Base-by-base conservation (phyloP, 139 green algal species). In the Tetraselmis chui region DNA sequence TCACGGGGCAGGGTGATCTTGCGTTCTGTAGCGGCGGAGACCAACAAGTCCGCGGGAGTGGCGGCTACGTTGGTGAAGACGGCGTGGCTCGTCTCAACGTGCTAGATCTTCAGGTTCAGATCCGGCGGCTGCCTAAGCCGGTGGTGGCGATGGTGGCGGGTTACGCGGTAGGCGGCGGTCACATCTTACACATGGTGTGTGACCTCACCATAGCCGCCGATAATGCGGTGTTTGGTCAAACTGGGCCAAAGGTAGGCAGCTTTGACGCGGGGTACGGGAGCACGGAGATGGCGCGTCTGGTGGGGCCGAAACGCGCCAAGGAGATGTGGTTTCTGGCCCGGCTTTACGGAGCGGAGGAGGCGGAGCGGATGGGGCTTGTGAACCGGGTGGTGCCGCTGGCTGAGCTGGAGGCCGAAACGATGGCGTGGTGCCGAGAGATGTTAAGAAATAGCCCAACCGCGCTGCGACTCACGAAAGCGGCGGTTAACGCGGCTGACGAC, bases 121-220 rank as follows among this genome's bases (percentile, higher is more conserved):
- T 99, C 74, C 89, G 96, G 59, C 89, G 95, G 23, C 82, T 96
- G 80, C 96, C 96, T 78, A 98, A 98, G 87, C 95, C 95, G 0
- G 95, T 99, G 24, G 82, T 98, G n/a, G 95, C 95, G 27, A 93
- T 94, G 92, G 96, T 99, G 81, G 95, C 95, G 1, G 96, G 96
- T 26, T 99, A 98, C 87, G 96, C 96, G 0, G 96, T 99, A 23
- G 96, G 96, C 5, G 96, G 96, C 0, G 96, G 96, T 31, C 94
- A 99, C 89, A 96, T 99, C 82, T 88, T 99, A 82, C 96, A 99
- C 86, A 98, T 99, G 96, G 86, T 99, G 28, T 98, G 96, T 83
- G 96, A 99, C 87, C 84, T 99, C 76, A 99, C 96, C 91, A 97
- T 99, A 30, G 93, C 96, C 1, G 96, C 96, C 28, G 96, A 99